Percentiles rank a stretch among this genome's conserved stretches.
phyloP scores from a whole-genome alignment of 371 early-diverging fungal species.

The Syncephalastrum monosporum region DNA sequence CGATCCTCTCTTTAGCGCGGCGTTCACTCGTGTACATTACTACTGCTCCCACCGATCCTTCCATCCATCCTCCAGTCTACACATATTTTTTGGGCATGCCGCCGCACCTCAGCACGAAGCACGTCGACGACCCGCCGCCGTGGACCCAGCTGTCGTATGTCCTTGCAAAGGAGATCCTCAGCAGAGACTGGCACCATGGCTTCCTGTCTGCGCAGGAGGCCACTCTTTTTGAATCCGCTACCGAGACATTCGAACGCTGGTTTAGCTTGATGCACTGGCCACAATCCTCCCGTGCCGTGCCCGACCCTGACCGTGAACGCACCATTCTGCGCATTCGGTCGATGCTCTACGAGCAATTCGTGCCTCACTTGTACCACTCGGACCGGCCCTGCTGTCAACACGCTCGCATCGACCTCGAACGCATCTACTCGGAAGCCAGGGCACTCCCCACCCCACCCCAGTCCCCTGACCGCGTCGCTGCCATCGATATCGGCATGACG shows the following conservation, averaged over 20 bases:
- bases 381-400: slow-evolving; percentile 37
- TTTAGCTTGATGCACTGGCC: slow-evolving; percentile 41
- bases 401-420: slow-evolving; percentile 19
- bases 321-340: slow-evolving; percentile 66
- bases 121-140: slow-evolving; percentile 9
- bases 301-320: slow-evolving; percentile 16
- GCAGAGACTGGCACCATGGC: slow-evolving; percentile 24
- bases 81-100: too few relatives aligned
- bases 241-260: slow-evolving; percentile 44
- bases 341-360: slow-evolving; percentile 73
- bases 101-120: too few relatives aligned
- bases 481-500: background rate
- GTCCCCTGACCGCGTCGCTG: background rate
- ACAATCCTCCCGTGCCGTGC: slow-evolving; percentile 3
- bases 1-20: too few relatives aligned
- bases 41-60: too few relatives aligned
- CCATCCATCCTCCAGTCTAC: too few relatives aligned
- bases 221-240: slow-evolving; percentile 42
- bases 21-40: too few relatives aligned
- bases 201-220: slow-evolving; percentile 28
- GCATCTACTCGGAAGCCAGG: too few relatives aligned
- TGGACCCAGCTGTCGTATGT: slow-evolving; percentile 30
- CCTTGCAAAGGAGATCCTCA: slow-evolving; percentile 26
- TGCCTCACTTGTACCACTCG: slow-evolving; percentile 51
- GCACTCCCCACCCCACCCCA: background rate